Evolutionary conservation across 2,329 filamentous ascomycete genomes (phyloP).

Genomic region (Hymenoscyphus occultus): DNA sequence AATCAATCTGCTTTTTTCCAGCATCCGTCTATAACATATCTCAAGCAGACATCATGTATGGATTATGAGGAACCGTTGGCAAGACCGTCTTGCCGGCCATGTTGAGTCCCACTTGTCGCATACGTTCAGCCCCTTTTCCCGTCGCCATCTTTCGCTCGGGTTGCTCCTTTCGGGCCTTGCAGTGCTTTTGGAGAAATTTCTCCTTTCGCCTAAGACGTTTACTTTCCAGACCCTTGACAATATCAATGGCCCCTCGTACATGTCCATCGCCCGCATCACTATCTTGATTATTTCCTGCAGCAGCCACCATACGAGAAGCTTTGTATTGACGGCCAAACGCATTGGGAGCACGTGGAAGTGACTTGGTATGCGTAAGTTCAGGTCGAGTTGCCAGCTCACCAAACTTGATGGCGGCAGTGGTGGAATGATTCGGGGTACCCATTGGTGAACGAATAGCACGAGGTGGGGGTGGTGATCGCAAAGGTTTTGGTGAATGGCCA

Average conservation of each 20-base stretch:
- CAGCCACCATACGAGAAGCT: constrained; percentile 44
- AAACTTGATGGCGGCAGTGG: constrained; percentile 42
- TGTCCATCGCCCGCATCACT: constrained; percentile 53
- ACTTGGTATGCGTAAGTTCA: constrained; percentile 74
- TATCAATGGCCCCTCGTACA: constrained; percentile 91
- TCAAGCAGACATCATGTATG: constrained; percentile 72
- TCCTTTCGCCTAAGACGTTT: constrained; percentile 91
- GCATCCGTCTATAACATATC: constrained; percentile 2
- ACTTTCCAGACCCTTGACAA: constrained; percentile 91
- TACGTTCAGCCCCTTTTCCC: constrained; percentile 86
- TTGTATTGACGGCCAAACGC: constrained; percentile 54
- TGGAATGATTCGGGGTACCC: constrained; percentile 43
- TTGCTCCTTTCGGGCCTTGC: constrained; percentile 69
- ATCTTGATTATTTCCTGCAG: constrained; percentile 39
- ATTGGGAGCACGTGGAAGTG: constrained; percentile 75
- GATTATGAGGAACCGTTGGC: constrained; percentile 44
- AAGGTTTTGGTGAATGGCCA: constrained; percentile 45
- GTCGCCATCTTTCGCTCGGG: constrained; percentile 65
- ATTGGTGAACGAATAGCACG: constrained; percentile 49
- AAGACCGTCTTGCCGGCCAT: constrained; percentile 73
- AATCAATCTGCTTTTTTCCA: neutral
- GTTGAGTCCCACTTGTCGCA: constrained; percentile 86
- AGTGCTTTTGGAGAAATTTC: constrained; percentile 87
- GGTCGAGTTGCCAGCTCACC: constrained; percentile 57
- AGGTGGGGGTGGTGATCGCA: constrained; percentile 68